Evolutionary conservation across 2,329 filamentous ascomycete genomes (phyloP).

Genomic region (Biscogniauxia sp.): DNA sequence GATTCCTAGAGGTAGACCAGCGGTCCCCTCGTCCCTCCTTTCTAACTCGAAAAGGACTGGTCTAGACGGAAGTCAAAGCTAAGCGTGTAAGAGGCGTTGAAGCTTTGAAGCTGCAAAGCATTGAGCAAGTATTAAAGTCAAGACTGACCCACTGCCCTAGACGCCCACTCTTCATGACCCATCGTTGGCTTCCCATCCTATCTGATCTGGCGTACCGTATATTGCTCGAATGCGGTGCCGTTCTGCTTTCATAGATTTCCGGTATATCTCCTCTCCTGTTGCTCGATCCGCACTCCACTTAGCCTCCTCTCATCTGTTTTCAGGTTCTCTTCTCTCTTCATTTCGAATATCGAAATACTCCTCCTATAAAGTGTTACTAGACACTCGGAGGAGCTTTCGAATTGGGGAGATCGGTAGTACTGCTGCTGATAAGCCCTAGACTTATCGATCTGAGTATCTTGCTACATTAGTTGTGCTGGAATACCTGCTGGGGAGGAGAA

Average conservation of each 20-base stretch:
- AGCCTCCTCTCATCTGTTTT: constrained; percentile 8
- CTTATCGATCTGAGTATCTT: not conserved
- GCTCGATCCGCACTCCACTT: constrained; percentile 14
- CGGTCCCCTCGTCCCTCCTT: constrained; percentile 9
- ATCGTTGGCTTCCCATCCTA: constrained; percentile 12
- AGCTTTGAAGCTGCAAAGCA: constrained; percentile 11
- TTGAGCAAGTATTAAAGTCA: constrained; percentile 27
- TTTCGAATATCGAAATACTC: constrained; percentile 6
- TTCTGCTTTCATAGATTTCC: constrained; percentile 13
- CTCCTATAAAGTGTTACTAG: constrained; percentile 24
- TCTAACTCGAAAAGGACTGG: constrained; percentile 21
- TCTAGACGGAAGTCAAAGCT: constrained; percentile 12
- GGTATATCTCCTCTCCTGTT: constrained; percentile 17
- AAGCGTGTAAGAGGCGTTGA: constrained; percentile 8
- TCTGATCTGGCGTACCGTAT: constrained; percentile 20
- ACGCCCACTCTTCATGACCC: constrained; percentile 17
- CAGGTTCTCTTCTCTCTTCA: not conserved
- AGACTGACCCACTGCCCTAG: constrained; percentile 24
- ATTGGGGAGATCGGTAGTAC: not conserved
- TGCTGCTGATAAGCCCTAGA: not conserved
- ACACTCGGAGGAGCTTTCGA: constrained; percentile 15
- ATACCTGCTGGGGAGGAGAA: not conserved
- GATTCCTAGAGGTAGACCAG: constrained; percentile 12
- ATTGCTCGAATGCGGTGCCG: constrained; percentile 21
- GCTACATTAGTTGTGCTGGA: too few species aligned